Percentiles rank a stretch among this genome's conserved stretches.
Conservation (phyloP, 1,284 basidiomycete genomes). For the Meripilus lineatus region DNA sequence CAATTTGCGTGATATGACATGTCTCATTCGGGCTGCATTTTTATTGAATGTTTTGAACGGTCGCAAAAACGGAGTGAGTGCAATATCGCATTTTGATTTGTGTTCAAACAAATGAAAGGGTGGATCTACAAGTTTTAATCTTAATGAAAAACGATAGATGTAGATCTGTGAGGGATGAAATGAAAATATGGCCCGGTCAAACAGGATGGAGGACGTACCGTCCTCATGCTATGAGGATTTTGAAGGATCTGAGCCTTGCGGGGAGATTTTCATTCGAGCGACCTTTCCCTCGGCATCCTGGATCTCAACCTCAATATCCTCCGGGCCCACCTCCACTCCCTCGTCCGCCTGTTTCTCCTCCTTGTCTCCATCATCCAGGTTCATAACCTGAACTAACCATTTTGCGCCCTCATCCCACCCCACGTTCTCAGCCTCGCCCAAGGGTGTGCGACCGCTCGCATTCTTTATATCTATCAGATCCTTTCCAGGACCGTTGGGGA, state of each 20-base stretch:
- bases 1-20: background rate
- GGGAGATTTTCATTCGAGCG: conserved; percentile 51
- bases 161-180: background rate
- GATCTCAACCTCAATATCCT: conserved; percentile 57
- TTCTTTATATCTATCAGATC: conserved; percentile 74
- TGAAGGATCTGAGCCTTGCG: conserved; percentile 3
- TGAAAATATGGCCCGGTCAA: background rate
- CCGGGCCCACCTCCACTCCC: conserved; percentile 27
- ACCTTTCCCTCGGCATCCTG: conserved; percentile 62
- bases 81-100: background rate
- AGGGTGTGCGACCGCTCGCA: conserved; percentile 58
- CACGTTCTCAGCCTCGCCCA: conserved; percentile 71
- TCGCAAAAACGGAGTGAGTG: background rate
- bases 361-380: conserved; percentile 44
- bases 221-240: background rate
- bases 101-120: background rate
- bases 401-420: conserved; percentile 78
- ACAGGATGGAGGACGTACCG: background rate
- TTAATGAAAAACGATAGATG: background rate
- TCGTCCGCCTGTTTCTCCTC: conserved; percentile 34
- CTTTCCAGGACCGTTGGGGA: conserved; percentile 51
- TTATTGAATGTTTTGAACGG: background rate
- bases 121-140: background rate
- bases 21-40: background rate
- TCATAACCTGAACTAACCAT: conserved; percentile 77